phyloP scores from a whole-genome alignment of 495 filamentous ascomycete species.

The Cercophora scortea region DNA sequence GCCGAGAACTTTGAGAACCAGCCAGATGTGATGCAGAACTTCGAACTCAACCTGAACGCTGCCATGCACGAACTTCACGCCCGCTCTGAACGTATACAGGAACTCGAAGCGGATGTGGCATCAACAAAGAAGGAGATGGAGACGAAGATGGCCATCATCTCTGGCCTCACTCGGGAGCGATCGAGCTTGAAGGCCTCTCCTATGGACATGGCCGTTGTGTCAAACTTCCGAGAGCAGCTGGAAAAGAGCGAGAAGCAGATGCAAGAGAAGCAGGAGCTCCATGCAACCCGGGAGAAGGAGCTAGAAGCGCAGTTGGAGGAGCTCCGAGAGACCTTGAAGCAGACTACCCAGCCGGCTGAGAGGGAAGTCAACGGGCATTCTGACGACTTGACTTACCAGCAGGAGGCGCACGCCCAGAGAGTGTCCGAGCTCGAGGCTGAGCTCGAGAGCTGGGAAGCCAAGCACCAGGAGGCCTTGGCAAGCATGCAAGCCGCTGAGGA shows the following conservation, averaged over 20 bases:
- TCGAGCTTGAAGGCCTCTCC: conserved; percentile 78
- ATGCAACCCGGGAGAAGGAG: conserved; percentile 65
- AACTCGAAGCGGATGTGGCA: conserved; percentile 77
- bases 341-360: conserved; percentile 21
- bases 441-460: conserved; percentile 63
- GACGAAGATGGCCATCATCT: conserved; percentile 86
- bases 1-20: conserved; percentile 73
- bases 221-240: conserved; percentile 77
- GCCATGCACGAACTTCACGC: conserved; percentile 87
- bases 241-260: conserved; percentile 78
- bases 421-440: conserved; percentile 69
- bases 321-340: conserved; percentile 50
- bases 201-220: conserved; percentile 89
- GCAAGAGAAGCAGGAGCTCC: conserved; percentile 60
- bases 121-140: conserved; percentile 93
- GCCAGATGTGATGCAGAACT: conserved; percentile 82
- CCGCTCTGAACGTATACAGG: conserved; percentile 80
- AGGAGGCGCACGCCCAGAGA: conserved; percentile 39
- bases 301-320: conserved; percentile 60
- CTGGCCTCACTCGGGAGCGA: conserved; percentile 84
- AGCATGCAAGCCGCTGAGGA: conserved; percentile 67
- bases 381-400: conserved; percentile 18
- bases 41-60: conserved; percentile 83
- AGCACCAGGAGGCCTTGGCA: conserved; percentile 63
- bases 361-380: conserved; percentile 2